A percentile compares a stretch with the other conserved stretches of the same genome.
Conservation (phyloP, 495 filamentous ascomycete genomes). For the Tuber melanosporum region DNA sequence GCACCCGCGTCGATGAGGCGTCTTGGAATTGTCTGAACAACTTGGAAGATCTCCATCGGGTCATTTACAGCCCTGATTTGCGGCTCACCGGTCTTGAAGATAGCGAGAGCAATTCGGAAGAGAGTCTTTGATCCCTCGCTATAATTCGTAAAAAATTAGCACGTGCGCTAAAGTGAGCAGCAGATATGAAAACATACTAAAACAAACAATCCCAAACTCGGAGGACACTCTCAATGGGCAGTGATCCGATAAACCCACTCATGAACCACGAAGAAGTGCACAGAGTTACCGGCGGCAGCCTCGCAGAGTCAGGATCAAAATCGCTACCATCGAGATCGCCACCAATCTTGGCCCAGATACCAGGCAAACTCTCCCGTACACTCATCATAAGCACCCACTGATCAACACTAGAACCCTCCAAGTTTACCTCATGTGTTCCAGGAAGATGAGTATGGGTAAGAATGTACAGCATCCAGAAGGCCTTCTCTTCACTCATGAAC, state of each 20-base stretch:
- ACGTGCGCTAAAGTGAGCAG: background rate
- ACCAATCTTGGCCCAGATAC: slow-evolving; percentile 82
- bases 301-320: slow-evolving; percentile 49
- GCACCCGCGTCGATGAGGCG: slow-evolving; percentile 70
- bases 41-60: slow-evolving; percentile 92
- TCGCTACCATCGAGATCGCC: slow-evolving; percentile 59
- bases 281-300: slow-evolving; percentile 80
- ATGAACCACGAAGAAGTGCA: slow-evolving; percentile 98
- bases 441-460: slow-evolving; percentile 83
- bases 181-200: slow-evolving; percentile 47
- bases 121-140: slow-evolving; percentile 83
- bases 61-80: slow-evolving; percentile 75
- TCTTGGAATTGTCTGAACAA: slow-evolving; percentile 85
- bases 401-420: slow-evolving; percentile 92
- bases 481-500: slow-evolving; percentile 84
- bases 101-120: slow-evolving; percentile 84
- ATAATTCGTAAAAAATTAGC: slow-evolving; percentile 11
- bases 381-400: slow-evolving; percentile 80
- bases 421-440: slow-evolving; percentile 82
- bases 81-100: slow-evolving; percentile 84
- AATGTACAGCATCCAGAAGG: slow-evolving; percentile 91
- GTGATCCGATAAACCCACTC: slow-evolving; percentile 85
- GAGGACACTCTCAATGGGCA: slow-evolving; percentile 83
- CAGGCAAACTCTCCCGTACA: slow-evolving; percentile 73
- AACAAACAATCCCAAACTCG: slow-evolving; percentile 95